A percentile compares a stretch with the other conserved stretches of the same genome.
These are phyloP conservation scores for Microsporum ferrugineum DNA, from an alignment of 2,329 filamentous ascomycete genomes.

Conservation along the genomic window DNA sequence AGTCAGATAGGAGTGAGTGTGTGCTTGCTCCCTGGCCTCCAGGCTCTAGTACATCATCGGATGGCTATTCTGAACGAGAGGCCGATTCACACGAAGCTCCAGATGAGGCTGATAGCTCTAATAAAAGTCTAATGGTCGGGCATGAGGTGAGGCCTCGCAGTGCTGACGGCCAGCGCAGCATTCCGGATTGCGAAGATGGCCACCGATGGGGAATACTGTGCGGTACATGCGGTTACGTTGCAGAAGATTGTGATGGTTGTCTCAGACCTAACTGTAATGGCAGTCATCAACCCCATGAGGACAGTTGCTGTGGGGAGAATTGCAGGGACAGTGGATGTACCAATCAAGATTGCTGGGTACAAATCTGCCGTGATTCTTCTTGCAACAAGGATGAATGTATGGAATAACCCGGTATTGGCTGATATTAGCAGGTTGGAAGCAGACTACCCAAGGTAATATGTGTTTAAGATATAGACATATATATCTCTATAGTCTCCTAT, in stretches of 20 bases:
- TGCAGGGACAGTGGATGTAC: background rate
- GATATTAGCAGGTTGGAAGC: background rate
- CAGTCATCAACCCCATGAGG: background rate
- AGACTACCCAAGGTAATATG: background rate
- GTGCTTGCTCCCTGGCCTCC: background rate
- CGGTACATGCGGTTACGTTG: background rate
- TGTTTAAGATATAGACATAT: too few species aligned
- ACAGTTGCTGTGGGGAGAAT: background rate
- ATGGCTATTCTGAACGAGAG: background rate
- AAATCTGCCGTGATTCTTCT: background rate
- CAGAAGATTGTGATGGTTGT: background rate
- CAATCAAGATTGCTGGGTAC: background rate
- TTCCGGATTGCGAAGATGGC: background rate
- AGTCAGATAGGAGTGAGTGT: background rate
- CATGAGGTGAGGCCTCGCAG: background rate
- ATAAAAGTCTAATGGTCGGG: background rate
- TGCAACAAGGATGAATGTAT: background rate
- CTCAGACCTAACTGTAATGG: background rate
- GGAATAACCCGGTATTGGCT: too few species aligned
- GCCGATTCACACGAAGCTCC: background rate
- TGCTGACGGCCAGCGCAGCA: background rate
- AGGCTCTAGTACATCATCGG: background rate
- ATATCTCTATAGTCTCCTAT: too few species aligned
- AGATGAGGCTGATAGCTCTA: background rate
- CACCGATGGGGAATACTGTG: background rate